Evolutionary conservation across 2,329 filamentous ascomycete species (phyloP), one percentile per base, ranked within the genome.

Genomic region (Madurella fahalii): DNA sequence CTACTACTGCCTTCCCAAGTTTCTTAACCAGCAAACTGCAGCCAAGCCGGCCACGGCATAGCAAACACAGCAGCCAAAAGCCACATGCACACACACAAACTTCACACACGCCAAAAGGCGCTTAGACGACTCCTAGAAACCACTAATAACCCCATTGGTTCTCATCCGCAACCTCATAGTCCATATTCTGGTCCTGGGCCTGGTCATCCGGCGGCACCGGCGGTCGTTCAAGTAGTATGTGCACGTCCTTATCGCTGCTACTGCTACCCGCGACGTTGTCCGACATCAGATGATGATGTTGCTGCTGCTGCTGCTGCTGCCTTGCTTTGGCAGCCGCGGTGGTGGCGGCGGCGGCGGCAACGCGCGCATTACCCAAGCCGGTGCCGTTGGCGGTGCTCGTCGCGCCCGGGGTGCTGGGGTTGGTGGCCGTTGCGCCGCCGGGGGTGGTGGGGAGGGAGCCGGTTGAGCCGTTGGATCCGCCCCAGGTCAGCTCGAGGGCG

Each of bases 401-500:
- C 9, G 42, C 12, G 5, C 9, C 32, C 13, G 39, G 12, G 11
- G 41, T 50, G 48, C 37, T 20, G 25, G 15, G n/a, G 16, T 43
- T 34, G 47, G 9, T 46, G 39, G 39, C 42, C 18, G 47, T 56
- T 12, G 46, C 40, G 40, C 39, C 32, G 44, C 52, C 34, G 37
- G 60, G 42, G 9, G 54, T 54, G 5, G 53, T 58, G 9, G 57
- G 50, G 1, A 53, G 55, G n/a, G 58, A 57, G 15, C 48, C 57
- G 5, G 60, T 15, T 34, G 53, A 31, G 51, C 46, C 40, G 53
- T 53, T 42, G 49, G 54, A 16, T n/a, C 61, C 59, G 20, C 76
- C 76, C 89, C 89, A 93, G 1, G 79, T 69, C 40, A 89, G 68
- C 52, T 89, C 84, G 12, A 90, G 74, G 44, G 79, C 80, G 41